Conservation (phyloP, 192 early-diverging fungal species). For the Thamnidium elegans region DNA sequence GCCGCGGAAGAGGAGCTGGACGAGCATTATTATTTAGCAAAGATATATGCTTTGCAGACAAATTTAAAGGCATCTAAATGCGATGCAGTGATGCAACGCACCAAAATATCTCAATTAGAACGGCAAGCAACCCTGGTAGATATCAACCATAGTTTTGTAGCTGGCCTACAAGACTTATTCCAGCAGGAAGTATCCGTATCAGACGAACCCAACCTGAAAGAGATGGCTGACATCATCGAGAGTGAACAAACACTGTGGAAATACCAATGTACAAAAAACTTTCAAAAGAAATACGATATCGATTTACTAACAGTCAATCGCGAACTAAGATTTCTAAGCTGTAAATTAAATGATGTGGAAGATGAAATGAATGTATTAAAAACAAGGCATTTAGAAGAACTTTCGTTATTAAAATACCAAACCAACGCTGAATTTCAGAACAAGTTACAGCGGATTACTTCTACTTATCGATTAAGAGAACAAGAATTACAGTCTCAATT, state of each 20-base stretch:
- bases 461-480: not conserved
- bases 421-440: not conserved
- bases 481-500: not conserved
- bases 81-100: not conserved
- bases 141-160: too few relatives aligned
- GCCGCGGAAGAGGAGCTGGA: not conserved
- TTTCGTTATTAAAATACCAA: not conserved
- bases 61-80: not conserved
- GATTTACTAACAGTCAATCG: not conserved
- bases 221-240: not conserved
- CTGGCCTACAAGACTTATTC: too few relatives aligned
- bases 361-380: slow-evolving; percentile 9
- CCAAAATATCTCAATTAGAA: slow-evolving; percentile 5
- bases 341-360: not conserved
- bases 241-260: not conserved
- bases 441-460: not conserved
- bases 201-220: not conserved
- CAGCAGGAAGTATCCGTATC: too few relatives aligned
- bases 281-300: not conserved
- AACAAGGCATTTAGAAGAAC: not conserved
- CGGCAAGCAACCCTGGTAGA: not conserved
- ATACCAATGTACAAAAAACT: not conserved
- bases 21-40: not conserved
- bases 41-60: not conserved
- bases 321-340: not conserved